phyloP scores from a whole-genome alignment of 768 basidiomycete genomes.

The Solioccasus polychromus region DNA sequence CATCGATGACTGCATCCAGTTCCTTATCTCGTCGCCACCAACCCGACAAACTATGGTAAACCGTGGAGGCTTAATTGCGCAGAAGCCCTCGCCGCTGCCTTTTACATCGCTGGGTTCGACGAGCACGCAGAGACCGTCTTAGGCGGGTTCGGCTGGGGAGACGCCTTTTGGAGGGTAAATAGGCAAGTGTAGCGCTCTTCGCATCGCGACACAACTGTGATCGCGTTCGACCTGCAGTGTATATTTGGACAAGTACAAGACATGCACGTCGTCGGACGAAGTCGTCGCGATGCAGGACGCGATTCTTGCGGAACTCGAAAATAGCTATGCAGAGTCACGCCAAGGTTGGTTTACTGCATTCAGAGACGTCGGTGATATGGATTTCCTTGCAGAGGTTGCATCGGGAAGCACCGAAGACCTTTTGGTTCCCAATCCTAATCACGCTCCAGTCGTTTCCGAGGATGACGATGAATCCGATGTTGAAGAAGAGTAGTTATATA shows the following conservation, averaged over 20 bases:
- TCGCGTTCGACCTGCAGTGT: not conserved
- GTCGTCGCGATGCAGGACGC: conserved; percentile 58
- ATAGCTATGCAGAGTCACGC: conserved; percentile 56
- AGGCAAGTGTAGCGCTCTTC: conserved; percentile 37
- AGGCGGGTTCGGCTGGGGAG: conserved; percentile 87
- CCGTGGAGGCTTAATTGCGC: conserved; percentile 96
- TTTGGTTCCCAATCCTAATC: conserved; percentile 70
- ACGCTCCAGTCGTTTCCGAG: conserved; percentile 23
- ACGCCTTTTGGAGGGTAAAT: conserved; percentile 85
- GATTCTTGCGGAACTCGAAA: conserved; percentile 69
- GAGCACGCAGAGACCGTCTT: conserved; percentile 76
- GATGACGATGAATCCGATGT: conserved; percentile 22
- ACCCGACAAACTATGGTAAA: conserved; percentile 97
- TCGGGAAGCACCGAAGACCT: conserved; percentile 53
- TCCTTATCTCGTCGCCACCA: conserved; percentile 92
- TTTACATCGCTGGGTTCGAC: conserved; percentile 89
- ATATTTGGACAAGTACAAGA: conserved; percentile 74
- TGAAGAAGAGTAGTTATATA: conserved; percentile 9
- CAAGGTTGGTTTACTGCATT: conserved; percentile 40
- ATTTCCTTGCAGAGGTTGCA: conserved; percentile 8
- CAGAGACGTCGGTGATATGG: not conserved
- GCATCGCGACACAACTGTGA: not conserved
- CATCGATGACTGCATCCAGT: conserved; percentile 54
- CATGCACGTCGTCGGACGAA: conserved; percentile 61
- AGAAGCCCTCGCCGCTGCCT: conserved; percentile 91